Evolutionary conservation across 2,329 filamentous ascomycete genomes (phyloP), one percentile per base, ranked within the genome.

Genomic region (Alternaria solani): DNA sequence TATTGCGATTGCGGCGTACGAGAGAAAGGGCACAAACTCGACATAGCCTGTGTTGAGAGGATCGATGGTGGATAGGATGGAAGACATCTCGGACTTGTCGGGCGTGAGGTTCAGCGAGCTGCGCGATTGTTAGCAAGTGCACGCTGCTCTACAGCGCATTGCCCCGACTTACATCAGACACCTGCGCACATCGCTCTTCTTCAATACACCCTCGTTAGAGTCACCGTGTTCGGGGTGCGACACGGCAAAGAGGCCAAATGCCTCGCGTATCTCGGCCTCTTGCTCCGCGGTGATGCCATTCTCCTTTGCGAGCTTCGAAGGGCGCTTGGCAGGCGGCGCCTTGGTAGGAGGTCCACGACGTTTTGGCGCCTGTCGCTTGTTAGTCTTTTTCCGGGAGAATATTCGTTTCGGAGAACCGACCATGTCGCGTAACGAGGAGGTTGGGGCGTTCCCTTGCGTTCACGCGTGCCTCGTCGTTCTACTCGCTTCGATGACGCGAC

Each of bases 241-340:
- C 8, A 78, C 65, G 49, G 78, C 83, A 77, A 98, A 99, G 7
- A 98, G 85, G 23, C 87, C 84, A 78, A 95, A 98, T 14, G 94
- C 94, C 79, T 97, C 94, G 72, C 88, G 89, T 75, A 99, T 97
- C 81, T 97, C 93, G 68, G 87, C 86, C 81, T 98, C 94, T 80
- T 97, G 91, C 65, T 90, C 88, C 41, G 89, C 90, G 14, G 88
- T 90, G 74, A 98, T 88, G 78, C 93, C 90, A 85, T 97, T 89
- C 75, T 97, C 93, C 81, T 94, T 94, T 30, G 94, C 94, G 70
- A 97, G 91, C 78, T 93, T 96, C 60, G 94, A 96, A 73, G 88
- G 88, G 64, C 91, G 90, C 57, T 74, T 73, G 2, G 65, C 51
- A 23, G 66, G 62, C 41, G 61, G 57, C 38, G 66, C 62, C 46